phyloP scores from a whole-genome alignment of 495 filamentous ascomycete genomes.

The Lophiostoma macrostomum region DNA sequence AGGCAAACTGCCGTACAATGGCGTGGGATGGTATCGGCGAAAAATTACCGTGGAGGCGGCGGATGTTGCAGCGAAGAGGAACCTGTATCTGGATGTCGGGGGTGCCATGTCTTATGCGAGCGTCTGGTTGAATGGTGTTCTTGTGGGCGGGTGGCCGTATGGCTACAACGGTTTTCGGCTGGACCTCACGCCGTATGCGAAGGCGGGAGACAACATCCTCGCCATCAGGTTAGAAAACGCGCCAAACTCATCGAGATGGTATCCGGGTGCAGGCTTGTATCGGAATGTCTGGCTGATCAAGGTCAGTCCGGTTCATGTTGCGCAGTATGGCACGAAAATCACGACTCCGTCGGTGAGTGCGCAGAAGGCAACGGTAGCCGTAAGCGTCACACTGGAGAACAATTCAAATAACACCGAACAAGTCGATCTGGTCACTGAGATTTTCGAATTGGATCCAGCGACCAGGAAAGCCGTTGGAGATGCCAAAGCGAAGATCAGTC shows the following conservation, averaged over 20 bases:
- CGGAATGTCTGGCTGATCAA: conserved; percentile 52
- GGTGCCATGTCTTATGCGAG: conserved; percentile 50
- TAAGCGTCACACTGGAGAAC: conserved; percentile 46
- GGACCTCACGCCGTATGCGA: conserved; percentile 47
- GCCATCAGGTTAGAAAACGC: conserved; percentile 51
- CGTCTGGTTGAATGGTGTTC: conserved; percentile 49
- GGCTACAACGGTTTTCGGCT: conserved; percentile 50
- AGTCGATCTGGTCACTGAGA: conserved; percentile 9
- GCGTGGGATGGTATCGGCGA: conserved; percentile 52
- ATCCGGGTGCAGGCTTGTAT: conserved; percentile 52
- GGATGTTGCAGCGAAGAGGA: conserved; percentile 36
- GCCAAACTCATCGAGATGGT: conserved; percentile 47
- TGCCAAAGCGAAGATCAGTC: conserved; percentile 6
- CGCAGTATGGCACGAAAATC: conserved; percentile 47
- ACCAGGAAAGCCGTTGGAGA: conserved; percentile 1
- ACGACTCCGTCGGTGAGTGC: conserved; percentile 43
- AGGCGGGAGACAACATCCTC: conserved; percentile 42
- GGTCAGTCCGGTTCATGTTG: conserved; percentile 44
- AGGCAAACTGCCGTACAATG: conserved; percentile 52
- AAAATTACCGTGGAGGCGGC: conserved; percentile 35
- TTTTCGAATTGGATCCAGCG: conserved; percentile 9
- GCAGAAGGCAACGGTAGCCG: conserved; percentile 41
- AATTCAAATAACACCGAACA: conserved; percentile 24
- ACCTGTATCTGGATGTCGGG: conserved; percentile 49
- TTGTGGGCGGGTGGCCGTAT: conserved; percentile 52